phyloP scores from a whole-genome alignment of 208 protist genomes.

The Vickermania ingenoplastis region DNA sequence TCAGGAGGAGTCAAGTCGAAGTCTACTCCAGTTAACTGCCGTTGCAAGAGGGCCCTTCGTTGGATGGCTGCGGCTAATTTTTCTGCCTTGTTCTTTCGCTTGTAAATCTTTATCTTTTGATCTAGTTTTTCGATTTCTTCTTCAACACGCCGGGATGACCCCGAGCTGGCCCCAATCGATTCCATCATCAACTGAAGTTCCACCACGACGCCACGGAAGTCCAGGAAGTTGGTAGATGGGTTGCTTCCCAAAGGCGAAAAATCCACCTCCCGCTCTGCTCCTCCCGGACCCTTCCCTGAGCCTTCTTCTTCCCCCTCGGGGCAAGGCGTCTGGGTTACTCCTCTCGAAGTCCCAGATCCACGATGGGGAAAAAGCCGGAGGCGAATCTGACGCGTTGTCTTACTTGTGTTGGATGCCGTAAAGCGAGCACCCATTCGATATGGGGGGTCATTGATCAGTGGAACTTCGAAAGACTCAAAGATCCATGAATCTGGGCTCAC shows the following conservation, averaged over 20 bases:
- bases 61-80: constrained; percentile 48
- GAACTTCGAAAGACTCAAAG: constrained; percentile 52
- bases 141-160: constrained; percentile 65
- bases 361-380: constrained; percentile 41
- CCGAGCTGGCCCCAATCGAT: constrained; percentile 37
- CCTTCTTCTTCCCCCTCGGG: too few species aligned
- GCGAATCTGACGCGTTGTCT: constrained; percentile 39
- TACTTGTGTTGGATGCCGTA: constrained; percentile 70
- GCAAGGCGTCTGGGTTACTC: neutral
- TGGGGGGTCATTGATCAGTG: constrained; percentile 15
- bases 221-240: constrained; percentile 24
- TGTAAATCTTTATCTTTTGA: constrained; percentile 83
- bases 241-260: neutral
- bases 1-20: constrained; percentile 53
- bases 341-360: constrained; percentile 7
- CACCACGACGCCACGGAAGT: constrained; percentile 65
- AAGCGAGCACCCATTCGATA: constrained; percentile 56
- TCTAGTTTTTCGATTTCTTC: constrained; percentile 86
- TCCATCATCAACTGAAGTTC: constrained; percentile 66
- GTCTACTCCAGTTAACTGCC: constrained; percentile 57
- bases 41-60: constrained; percentile 50
- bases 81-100: constrained; percentile 79
- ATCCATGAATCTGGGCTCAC: constrained; percentile 75
- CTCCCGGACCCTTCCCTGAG: neutral
- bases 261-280: neutral